phyloP scores from a whole-genome alignment of 176 grass and related monocot genomes.

The Avena sativa region DNA sequence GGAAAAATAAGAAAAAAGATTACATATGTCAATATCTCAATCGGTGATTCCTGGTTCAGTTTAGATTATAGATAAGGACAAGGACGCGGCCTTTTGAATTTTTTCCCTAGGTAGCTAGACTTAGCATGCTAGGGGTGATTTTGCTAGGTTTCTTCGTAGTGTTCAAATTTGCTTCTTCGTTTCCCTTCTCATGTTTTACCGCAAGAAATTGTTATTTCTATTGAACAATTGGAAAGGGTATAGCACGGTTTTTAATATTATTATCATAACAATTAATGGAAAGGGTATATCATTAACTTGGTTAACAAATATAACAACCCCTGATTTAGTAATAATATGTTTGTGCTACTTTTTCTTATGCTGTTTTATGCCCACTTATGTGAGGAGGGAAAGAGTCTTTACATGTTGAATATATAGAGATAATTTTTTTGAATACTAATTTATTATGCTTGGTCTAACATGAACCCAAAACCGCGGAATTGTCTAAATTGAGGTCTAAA shows the following conservation, averaged over 20 bases:
- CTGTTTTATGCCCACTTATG: too few species aligned
- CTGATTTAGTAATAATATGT: too few species aligned
- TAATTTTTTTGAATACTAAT: background rate
- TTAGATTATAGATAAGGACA: slow-evolving; percentile 42
- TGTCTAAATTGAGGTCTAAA: background rate
- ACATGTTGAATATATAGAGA: background rate
- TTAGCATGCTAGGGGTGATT: background rate
- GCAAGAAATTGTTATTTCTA: too few species aligned
- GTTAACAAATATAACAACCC: too few species aligned
- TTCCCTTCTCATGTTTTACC: background rate
- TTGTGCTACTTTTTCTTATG: too few species aligned
- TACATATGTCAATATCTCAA: slow-evolving; percentile 17
- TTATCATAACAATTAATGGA: too few species aligned
- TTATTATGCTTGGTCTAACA: background rate
- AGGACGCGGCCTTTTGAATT: slow-evolving; percentile 46
- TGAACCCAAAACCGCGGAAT: background rate
- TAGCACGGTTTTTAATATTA: too few species aligned
- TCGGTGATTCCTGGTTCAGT: slow-evolving; percentile 15
- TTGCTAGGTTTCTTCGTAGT: background rate
- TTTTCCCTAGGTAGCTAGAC: background rate
- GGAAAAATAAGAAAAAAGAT: background rate
- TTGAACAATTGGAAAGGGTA: too few species aligned
- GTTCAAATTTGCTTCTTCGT: background rate
- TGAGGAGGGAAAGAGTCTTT: background rate
- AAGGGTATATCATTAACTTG: too few species aligned